Evolutionary conservation across 2,329 filamentous ascomycete genomes (phyloP).

Genomic region (Leptographium wingfieldii): DNA sequence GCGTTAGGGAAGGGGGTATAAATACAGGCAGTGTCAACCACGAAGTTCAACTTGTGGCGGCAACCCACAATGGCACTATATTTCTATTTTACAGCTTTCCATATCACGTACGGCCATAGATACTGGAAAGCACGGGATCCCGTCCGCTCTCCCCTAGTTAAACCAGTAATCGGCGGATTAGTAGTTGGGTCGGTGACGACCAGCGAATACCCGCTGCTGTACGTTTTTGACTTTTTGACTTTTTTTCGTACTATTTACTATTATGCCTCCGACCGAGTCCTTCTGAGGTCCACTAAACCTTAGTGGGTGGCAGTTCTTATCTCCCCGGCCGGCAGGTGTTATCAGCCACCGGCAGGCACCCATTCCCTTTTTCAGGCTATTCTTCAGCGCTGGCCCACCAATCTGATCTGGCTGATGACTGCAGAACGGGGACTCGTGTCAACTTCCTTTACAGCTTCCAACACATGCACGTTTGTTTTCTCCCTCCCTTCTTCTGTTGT

Average conservation of each 20-base stretch:
- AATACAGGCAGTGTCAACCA: not conserved
- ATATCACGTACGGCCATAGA: no score
- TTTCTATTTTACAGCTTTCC: no score
- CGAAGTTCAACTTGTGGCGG: no score
- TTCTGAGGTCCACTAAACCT: not conserved
- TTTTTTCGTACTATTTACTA: no score
- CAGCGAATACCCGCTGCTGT: no score
- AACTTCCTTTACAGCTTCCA: not conserved
- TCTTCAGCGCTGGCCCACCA: not conserved
- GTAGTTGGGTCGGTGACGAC: no score
- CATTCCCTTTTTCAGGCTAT: not conserved
- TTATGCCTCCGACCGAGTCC: not conserved
- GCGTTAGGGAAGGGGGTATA: not conserved
- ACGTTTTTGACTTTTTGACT: no score
- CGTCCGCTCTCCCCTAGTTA: no score
- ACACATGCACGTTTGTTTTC: not conserved
- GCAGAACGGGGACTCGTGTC: not conserved
- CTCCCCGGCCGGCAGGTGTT: not conserved
- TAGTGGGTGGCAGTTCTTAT: not conserved
- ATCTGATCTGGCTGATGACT: not conserved
- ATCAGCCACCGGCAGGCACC: no score
- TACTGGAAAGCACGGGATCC: no score
- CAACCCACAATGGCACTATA: no score
- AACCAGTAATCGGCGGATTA: no score
- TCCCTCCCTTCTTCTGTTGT: not conserved